Evolutionary conservation across 164 flowering plant genomes (phyloP).

Genomic region (Berberis thunbergii): DNA sequence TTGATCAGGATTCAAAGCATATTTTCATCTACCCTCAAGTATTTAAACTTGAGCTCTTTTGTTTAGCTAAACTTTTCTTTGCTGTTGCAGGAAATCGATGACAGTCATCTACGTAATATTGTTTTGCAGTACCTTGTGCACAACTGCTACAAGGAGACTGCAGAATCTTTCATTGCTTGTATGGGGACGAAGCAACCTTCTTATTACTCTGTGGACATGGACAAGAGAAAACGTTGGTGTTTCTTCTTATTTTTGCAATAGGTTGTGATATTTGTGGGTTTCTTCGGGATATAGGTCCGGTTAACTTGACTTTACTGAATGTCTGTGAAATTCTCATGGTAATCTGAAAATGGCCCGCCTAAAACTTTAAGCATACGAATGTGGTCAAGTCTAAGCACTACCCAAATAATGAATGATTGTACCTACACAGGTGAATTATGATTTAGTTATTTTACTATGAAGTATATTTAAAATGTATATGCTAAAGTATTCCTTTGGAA

Average conservation of each 20-base stretch:
- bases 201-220: slow-evolving; percentile 68
- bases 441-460: too few relatives aligned
- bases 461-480: too few relatives aligned
- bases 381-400: too few relatives aligned
- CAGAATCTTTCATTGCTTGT: slow-evolving; percentile 64
- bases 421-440: too few relatives aligned
- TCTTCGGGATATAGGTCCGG: neutral
- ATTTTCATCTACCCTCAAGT: too few relatives aligned
- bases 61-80: neutral
- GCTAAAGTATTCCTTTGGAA: too few relatives aligned
- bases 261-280: neutral
- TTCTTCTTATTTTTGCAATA: neutral
- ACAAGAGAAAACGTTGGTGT: slow-evolving; percentile 78
- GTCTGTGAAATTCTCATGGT: too few relatives aligned
- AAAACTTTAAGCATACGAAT: too few relatives aligned
- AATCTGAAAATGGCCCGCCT: too few relatives aligned
- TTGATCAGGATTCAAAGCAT: too few relatives aligned
- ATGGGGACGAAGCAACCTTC: slow-evolving; percentile 64
- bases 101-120: slow-evolving; percentile 56
- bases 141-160: slow-evolving; percentile 78
- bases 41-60: too few relatives aligned
- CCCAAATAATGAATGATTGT: too few relatives aligned
- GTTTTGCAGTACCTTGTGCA: slow-evolving; percentile 86
- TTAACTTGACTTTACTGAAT: neutral
- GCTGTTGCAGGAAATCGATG: slow-evolving; percentile 47